A percentile compares a stretch with the other conserved stretches of the same genome.
Conservation (phyloP, 257 asterid species). For the Nicotiana sylvestris region DNA sequence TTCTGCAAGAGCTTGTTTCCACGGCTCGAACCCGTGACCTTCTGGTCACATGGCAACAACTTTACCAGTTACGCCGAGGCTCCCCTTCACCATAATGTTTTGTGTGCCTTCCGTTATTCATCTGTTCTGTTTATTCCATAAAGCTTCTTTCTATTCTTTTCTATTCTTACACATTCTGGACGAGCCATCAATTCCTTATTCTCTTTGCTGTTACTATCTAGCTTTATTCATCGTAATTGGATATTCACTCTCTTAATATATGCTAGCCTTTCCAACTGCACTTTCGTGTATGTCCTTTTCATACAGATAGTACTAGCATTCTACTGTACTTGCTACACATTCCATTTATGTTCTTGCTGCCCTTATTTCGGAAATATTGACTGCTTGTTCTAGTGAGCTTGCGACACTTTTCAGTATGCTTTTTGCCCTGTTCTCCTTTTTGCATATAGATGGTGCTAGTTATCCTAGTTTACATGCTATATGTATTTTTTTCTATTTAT, state of each 20-base stretch:
- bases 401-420: slow-evolving; percentile 2
- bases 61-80: too few relatives aligned
- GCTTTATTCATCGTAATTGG: slow-evolving; percentile 1
- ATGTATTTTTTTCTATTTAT: not conserved
- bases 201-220: not conserved
- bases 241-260: not conserved
- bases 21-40: too few relatives aligned
- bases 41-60: too few relatives aligned
- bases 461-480: not conserved
- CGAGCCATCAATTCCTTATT: not conserved
- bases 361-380: not conserved
- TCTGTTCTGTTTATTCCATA: not conserved
- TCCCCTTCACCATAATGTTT: not conserved
- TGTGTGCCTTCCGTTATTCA: not conserved
- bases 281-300: not conserved
- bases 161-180: slow-evolving; percentile 1
- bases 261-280: not conserved
- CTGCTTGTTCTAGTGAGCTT: slow-evolving; percentile 1
- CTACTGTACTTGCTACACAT: not conserved
- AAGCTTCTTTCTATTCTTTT: not conserved
- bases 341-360: not conserved
- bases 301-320: not conserved
- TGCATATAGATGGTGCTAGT: not conserved
- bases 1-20: too few relatives aligned
- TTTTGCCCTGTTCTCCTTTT: not conserved